These are phyloP conservation scores for Hortaea werneckii DNA, from an alignment of 2,329 filamentous ascomycete species.

Conservation along the genomic window DNA sequence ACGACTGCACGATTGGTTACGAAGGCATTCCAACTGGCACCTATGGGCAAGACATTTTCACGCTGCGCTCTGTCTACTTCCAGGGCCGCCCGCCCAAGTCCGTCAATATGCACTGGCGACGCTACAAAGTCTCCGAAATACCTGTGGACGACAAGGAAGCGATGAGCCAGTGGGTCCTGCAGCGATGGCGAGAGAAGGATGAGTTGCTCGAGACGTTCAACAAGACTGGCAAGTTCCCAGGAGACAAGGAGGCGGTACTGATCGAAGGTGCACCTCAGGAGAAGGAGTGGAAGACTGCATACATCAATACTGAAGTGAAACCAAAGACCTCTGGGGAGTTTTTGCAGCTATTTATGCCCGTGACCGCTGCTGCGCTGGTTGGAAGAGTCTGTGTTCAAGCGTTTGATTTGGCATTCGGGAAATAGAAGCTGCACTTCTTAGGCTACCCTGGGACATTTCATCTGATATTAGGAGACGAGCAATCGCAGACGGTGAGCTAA, in stretches of 20 bases:
- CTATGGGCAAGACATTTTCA: constrained; percentile 81
- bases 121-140: constrained; percentile 69
- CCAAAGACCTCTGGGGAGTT: constrained; percentile 31
- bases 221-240: constrained; percentile 68
- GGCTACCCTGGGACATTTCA: too few relatives aligned
- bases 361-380: constrained; percentile 27
- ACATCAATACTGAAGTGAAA: constrained; percentile 39
- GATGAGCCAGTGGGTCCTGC: constrained; percentile 74
- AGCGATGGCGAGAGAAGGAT: constrained; percentile 88
- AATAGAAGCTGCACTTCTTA: neutral
- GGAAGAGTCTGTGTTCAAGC: constrained; percentile 23
- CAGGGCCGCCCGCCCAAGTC: constrained; percentile 83
- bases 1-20: constrained; percentile 91
- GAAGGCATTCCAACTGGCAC: constrained; percentile 76
- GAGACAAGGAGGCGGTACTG: constrained; percentile 39
- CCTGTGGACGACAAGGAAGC: constrained; percentile 60
- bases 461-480: too few relatives aligned
- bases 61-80: constrained; percentile 75
- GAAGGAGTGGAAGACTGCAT: constrained; percentile 28
- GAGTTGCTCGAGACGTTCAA: constrained; percentile 69
- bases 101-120: constrained; percentile 93
- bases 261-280: constrained; percentile 21
- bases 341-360: constrained; percentile 34
- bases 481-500: too few relatives aligned
- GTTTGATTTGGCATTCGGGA: constrained; percentile 11